Evolutionary conservation across 352 stramenopile genomes (phyloP).

Genomic region (Globisporangium rhizosaccharum): DNA sequence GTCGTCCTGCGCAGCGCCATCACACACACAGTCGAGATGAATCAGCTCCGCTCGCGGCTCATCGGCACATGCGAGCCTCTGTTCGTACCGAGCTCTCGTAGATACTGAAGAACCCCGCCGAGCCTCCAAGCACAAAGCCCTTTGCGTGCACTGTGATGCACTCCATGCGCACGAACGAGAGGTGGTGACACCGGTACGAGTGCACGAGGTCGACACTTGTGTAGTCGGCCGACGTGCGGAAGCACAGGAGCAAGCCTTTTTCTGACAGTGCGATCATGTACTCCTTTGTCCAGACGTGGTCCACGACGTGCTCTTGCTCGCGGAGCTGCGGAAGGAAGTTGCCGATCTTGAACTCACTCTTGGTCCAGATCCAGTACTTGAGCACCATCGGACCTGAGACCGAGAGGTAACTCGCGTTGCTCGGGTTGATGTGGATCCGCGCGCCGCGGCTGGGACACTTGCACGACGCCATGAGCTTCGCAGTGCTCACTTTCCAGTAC

Average conservation of each 20-base stretch:
- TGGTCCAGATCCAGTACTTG: constrained; percentile 76
- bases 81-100: constrained; percentile 60
- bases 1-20: constrained; percentile 37
- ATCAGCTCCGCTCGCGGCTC: too few relatives aligned
- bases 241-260: constrained; percentile 56
- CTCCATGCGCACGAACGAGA: constrained; percentile 64
- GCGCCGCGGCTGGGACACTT: constrained; percentile 64
- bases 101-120: constrained; percentile 67
- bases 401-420: constrained; percentile 65
- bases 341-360: constrained; percentile 71
- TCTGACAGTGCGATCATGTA: constrained; percentile 72
- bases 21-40: background rate
- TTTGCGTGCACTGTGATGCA: constrained; percentile 61
- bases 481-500: constrained; percentile 77
- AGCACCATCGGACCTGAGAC: constrained; percentile 72
- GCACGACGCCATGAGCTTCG: constrained; percentile 64
- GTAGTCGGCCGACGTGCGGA: constrained; percentile 45
- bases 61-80: background rate
- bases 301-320: constrained; percentile 81
- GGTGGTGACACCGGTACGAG: constrained; percentile 57
- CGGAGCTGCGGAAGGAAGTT: constrained; percentile 69
- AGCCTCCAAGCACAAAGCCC: constrained; percentile 69
- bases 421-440: constrained; percentile 64
- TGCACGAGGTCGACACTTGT: constrained; percentile 59
- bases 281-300: constrained; percentile 72